Base-by-base conservation (phyloP, 768 basidiomycete species). In the Suillus placidus region DNA sequence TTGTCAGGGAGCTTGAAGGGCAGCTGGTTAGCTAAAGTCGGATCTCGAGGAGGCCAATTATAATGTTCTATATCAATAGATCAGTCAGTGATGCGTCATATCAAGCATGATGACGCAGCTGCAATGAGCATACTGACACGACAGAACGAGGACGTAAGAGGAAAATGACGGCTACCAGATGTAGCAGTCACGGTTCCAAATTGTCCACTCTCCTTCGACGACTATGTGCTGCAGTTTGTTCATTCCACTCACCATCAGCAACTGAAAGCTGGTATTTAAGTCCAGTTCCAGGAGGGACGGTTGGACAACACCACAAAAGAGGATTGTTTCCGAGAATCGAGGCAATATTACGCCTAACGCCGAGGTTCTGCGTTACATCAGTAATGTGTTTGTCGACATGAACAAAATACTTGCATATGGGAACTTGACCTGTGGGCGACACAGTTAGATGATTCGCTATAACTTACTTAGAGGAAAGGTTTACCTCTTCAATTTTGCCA, bases 261-360 rank as follows among this genome's bases (percentile, higher is more conserved):
- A 84, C 80, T 7, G 88, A 85, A 42, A 97, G 80, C 63, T 90
- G 86, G 75, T 87, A 99, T 63, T 83, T 88, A 34, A 97, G 77
- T 1, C 97, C 97, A 49, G 84, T 86, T 0, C 93, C 95, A 3
- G 81, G 82, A 2, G 85, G 78, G 26, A 77, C 76, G 5, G 83
- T 85, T 4, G 97, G 97, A 78, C 88, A 94, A 70, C 93, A 92
- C 96, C 97, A 99, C 6, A 91, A 65, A 40, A 91, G 78, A 1
- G 90, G 87, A 62, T 88, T 92, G 30, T 71, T 74, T 0, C 97
- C 97, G 0, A 99, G 82, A 12, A 97, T 82, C 12, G 92, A 86
- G 66, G 86, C 81, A 26, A 96, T 78, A 71, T 99, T 99, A 57
- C 82, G 80, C 69, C 85, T 76, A 51, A 78, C 71, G 13, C 96